Evolutionary conservation across 2,329 filamentous ascomycete species (phyloP), one percentile per base, ranked within the genome.

Genomic region (Sclerotinia spermophila): DNA sequence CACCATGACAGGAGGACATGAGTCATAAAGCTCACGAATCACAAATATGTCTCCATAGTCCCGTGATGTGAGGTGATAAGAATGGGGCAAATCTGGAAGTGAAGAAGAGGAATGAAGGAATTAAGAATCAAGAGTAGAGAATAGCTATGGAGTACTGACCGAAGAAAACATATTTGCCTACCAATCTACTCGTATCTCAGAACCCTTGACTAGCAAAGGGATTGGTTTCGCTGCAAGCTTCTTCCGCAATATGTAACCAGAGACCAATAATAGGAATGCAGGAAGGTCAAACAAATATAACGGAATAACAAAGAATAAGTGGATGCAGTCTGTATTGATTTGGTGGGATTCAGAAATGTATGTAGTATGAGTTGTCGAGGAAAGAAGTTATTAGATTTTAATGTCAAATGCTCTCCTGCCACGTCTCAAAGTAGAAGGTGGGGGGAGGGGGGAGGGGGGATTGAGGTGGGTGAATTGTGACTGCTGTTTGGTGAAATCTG

Each of bases 91-190:
- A 24, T 30, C 30, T 15, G 56, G 55, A 51, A 35, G 44, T 40
- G 59, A 69, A 44, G 8, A 30, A n/a, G 40, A 15, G 40, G 35
- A 38, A 51, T 68, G 33, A 60, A 55, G 56, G 53, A 38, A 38
- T 58, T 33, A n/a, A 59, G n/a, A 35, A 44, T 30, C 24, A 19
- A 56, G 21, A 42, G 35, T 13, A 69, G 21, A 51, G 35, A 33
- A 56, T 44, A 38, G 44, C 38, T 27, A 69, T 64, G 58, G 67
- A 51, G 44, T 60, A 74, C 74, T 74, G 42, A 75, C 72, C 66
- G 71, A 69, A 65, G 71, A 73, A 67, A 74, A 74, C 72, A 75
- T 73, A 38, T 72, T 53, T 71, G 51, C 33, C 35, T 30, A 30
- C 6, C 67, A 60, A 56, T 70, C 65, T 71, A 42, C 40, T 6